phyloP scores from a whole-genome alignment of 2,329 filamentous ascomycete species.

The Mollisiaceae sp. region DNA sequence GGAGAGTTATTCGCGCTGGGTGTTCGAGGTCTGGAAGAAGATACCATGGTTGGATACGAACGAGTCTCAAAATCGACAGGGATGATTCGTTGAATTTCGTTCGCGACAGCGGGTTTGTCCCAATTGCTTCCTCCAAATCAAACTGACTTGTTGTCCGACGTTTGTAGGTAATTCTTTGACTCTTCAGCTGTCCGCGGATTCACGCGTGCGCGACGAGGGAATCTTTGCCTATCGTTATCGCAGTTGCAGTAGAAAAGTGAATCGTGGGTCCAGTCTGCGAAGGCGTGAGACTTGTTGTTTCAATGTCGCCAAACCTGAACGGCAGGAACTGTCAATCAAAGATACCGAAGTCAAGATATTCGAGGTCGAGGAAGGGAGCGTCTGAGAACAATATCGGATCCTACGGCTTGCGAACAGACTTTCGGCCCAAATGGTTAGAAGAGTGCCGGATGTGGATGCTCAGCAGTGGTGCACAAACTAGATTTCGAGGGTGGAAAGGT shows the following conservation, averaged over 20 bases:
- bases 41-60: conserved; percentile 39
- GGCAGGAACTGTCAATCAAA: conserved; percentile 6
- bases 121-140: conserved; percentile 16
- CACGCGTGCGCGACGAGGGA: neutral
- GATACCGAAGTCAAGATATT: neutral
- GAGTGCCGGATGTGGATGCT: neutral
- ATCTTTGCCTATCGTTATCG: neutral
- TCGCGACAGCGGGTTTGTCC: conserved; percentile 19
- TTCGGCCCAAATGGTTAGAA: conserved; percentile 4
- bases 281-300: neutral
- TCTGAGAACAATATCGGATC: neutral
- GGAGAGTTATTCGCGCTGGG: conserved; percentile 42
- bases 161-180: neutral
- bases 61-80: conserved; percentile 35
- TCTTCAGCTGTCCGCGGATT: neutral
- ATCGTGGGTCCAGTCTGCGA: neutral
- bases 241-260: neutral
- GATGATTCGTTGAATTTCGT: conserved; percentile 24
- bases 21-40: conserved; percentile 45
- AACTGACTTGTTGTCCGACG: neutral
- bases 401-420: conserved; percentile 15
- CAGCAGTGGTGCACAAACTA: conserved; percentile 5
- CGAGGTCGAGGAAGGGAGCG: neutral
- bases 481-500: neutral
- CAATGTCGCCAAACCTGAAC: neutral